Percentiles rank a stretch among this genome's conserved stretches.
Evolutionary conservation across 2,329 filamentous ascomycete genomes (phyloP).

Genomic region (Thielaviopsis populi): DNA sequence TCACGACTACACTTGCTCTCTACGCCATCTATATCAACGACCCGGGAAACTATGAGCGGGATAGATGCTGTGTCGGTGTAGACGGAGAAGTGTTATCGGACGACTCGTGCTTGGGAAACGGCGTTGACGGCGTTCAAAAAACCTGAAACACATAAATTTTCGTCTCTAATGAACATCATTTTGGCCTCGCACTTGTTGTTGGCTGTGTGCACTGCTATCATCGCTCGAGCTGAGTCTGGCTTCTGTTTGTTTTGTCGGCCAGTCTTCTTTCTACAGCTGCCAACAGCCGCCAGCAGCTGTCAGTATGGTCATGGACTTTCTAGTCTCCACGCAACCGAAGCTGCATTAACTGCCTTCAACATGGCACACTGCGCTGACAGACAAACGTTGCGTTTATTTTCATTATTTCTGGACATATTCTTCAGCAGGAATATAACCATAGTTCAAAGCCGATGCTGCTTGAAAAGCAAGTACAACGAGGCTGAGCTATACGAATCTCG

Average conservation of each 20-base stretch:
- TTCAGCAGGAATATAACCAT: background rate
- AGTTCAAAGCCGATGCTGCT: background rate
- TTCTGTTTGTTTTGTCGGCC: background rate
- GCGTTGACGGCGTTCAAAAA: constrained; percentile 14
- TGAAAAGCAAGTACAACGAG: background rate
- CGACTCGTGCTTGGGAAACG: constrained; percentile 5
- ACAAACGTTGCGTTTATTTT: no score
- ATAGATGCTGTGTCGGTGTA: background rate
- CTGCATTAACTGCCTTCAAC: background rate
- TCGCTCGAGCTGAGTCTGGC: background rate
- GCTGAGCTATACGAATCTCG: background rate
- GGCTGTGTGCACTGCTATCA: background rate
- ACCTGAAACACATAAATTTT: constrained; percentile 1
- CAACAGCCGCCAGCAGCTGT: background rate
- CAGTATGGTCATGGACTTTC: background rate
- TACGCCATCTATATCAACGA: background rate
- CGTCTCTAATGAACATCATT: constrained; percentile 7
- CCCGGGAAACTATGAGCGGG: background rate
- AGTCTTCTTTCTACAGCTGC: background rate
- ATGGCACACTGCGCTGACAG: background rate
- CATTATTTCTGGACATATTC: background rate
- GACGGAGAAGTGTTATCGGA: background rate
- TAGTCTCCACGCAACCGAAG: background rate
- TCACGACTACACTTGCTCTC: background rate
- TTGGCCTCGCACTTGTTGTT: background rate